These are phyloP conservation scores for Carallia brachiata DNA, from an alignment of 345 rosid species.

Conservation along the genomic window DNA sequence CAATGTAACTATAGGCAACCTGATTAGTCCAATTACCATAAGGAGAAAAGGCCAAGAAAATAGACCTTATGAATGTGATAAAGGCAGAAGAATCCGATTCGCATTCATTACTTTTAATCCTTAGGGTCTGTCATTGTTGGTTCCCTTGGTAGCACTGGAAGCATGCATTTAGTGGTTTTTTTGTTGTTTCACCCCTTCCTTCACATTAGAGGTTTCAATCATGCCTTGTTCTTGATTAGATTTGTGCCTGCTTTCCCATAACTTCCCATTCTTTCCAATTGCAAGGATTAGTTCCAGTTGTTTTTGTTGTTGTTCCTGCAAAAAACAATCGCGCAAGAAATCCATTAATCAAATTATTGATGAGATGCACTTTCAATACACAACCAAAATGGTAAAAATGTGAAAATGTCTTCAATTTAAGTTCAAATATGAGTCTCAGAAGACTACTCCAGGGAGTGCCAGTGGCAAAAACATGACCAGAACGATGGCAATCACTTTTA, in stretches of 20 bases:
- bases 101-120: conserved; percentile 14
- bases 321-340: conserved; percentile 8
- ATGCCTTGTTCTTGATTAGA: conserved; percentile 29
- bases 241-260: conserved; percentile 41
- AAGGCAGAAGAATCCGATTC: background rate
- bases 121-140: conserved; percentile 30
- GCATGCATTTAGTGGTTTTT: conserved; percentile 32
- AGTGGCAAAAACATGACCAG: too few species aligned
- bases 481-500: too few species aligned
- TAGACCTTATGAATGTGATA: background rate
- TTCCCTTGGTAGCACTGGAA: conserved; percentile 17
- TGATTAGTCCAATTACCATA: too few species aligned
- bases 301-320: conserved; percentile 87
- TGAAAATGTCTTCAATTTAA: too few species aligned
- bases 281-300: conserved; percentile 87
- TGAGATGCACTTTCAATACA: background rate
- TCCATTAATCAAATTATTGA: background rate
- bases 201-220: conserved; percentile 24
- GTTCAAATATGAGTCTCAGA: too few species aligned
- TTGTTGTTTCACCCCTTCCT: conserved; percentile 28
- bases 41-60: conserved; percentile 5
- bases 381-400: background rate
- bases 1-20: background rate
- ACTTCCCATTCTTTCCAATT: conserved; percentile 55
- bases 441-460: too few species aligned